phyloP scores from a whole-genome alignment of 495 filamentous ascomycete species.

The Apiosordaria backusii region DNA sequence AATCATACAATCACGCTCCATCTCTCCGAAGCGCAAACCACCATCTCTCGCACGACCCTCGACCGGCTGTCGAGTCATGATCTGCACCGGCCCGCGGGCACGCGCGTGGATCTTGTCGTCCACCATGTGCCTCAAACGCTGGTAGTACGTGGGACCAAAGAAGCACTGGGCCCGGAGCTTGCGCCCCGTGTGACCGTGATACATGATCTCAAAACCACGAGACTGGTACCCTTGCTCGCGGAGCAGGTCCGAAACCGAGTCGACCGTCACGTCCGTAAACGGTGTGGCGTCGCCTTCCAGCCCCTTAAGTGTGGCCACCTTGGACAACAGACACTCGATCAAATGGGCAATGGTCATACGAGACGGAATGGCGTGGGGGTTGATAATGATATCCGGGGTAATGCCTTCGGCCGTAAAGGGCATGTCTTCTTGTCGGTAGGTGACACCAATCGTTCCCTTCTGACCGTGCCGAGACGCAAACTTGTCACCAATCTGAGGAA shows the following conservation, averaged over 20 bases:
- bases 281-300: conserved; percentile 96
- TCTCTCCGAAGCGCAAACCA: conserved; percentile 98
- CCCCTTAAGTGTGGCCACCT: conserved; percentile 85
- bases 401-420: conserved; percentile 92
- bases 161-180: conserved; percentile 94
- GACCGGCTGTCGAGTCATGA: conserved; percentile 95
- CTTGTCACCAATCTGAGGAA: conserved; percentile 98
- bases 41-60: conserved; percentile 97
- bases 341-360: conserved; percentile 99
- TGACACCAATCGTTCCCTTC: conserved; percentile 98
- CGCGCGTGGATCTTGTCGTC: conserved; percentile 99
- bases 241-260: conserved; percentile 86
- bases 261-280: conserved; percentile 96
- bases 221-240: conserved; percentile 91
- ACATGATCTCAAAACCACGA: conserved; percentile 97
- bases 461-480: conserved; percentile 99
- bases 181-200: conserved; percentile 91
- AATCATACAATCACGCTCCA: conserved; percentile 99
- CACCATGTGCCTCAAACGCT: conserved; percentile 98
- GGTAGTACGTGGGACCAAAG: conserved; percentile 97
- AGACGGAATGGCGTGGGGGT: conserved; percentile 98
- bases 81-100: conserved; percentile 92
- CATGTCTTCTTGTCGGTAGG: conserved; percentile 97
- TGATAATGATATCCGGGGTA: conserved; percentile 95
- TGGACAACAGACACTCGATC: conserved; percentile 96